Base-by-base conservation (phyloP, 1,284 basidiomycete species). In the Cutaneotrichosporon sp. region DNA sequence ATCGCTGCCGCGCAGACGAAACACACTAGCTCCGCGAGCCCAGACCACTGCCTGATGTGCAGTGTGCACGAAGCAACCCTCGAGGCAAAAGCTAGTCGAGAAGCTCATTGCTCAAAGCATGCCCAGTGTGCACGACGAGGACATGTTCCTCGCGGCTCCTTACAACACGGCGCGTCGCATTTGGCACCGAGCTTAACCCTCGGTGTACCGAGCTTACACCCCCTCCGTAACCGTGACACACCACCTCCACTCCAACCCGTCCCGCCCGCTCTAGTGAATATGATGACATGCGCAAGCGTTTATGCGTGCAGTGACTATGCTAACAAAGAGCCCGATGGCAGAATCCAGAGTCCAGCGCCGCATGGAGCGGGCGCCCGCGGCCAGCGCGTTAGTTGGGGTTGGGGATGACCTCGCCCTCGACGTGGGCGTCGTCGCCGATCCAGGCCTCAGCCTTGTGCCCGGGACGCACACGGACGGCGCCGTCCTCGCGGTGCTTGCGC, bases 401-500 rank as follows among this genome's bases (percentile, higher is more conserved):
- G 22, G 46, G 46, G 16, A 27, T 25, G 24, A 47, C 46, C 46
- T 50, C 10, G 31, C 50, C 52, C 27, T 51, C 49, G n/a, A 20
- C 34, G 9, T 54, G 34, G 16, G n/a, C 54, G 46, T 50, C 47
- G 45, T 24, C 31, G 31, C 9, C 55, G 22, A 29, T 4, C 34
- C n/a, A 53, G 22, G 34, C 20, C 11, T 34, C 55, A 22, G 20
- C 29, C 29, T 14, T 10, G 14, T 29, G 16, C 3, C 22, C 27
- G 33, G 24, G 29, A 7, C 42, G 43, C 33, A 49, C 7, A 3
- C 56, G 56, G 16, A 49, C 46, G 4, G 73, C 73, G 42, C 72
- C 71, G 60, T 76, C 73, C 59, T 78, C 73, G 46, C 75, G 68
- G 36, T 71, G 69, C 52, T 71, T 68, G 29, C 69, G 68, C 74